A percentile compares a stretch with the other conserved stretches of the same genome.
Evolutionary conservation across 2,329 filamentous ascomycete species (phyloP).

Genomic region (Elsinoe fawcettii): DNA sequence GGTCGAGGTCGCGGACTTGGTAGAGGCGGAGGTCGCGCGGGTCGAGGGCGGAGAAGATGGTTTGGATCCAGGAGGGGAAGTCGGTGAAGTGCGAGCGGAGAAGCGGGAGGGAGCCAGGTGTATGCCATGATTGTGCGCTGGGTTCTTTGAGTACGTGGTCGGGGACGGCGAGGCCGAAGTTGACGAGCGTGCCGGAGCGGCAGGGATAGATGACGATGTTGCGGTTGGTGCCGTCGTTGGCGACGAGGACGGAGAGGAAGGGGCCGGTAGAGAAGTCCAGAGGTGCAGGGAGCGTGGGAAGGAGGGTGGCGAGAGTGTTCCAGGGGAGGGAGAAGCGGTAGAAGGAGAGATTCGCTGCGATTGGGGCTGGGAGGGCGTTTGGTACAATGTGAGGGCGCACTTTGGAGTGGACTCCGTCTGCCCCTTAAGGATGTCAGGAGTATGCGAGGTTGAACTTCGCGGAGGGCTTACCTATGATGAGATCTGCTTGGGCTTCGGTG

Average conservation of each 20-base stretch:
- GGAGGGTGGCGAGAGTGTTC: background rate
- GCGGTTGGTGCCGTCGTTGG: slow-evolving; percentile 7
- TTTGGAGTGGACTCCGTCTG: slow-evolving; percentile 8
- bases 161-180: slow-evolving; percentile 7
- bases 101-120: background rate
- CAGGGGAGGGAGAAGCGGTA: slow-evolving; percentile 7
- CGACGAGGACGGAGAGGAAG: slow-evolving; percentile 6
- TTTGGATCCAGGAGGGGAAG: slow-evolving; percentile 5
- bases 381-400: background rate
- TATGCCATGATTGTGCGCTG: background rate
- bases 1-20: slow-evolving; percentile 14
- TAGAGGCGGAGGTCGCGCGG: slow-evolving; percentile 2
- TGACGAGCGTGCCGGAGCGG: slow-evolving; percentile 1
- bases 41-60: background rate
- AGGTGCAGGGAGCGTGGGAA: background rate
- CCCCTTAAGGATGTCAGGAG: background rate
- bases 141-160: slow-evolving; percentile 3
- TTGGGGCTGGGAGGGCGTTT: background rate
- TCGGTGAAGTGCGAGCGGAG: slow-evolving; percentile 1
- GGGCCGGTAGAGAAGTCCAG: background rate
- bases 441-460: background rate
- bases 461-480: background rate
- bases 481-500: background rate
- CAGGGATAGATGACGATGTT: slow-evolving; percentile 7
- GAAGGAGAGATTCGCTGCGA: background rate